Conservation (phyloP, 2,329 filamentous ascomycete species). For the Calonectria multiphialidica region DNA sequence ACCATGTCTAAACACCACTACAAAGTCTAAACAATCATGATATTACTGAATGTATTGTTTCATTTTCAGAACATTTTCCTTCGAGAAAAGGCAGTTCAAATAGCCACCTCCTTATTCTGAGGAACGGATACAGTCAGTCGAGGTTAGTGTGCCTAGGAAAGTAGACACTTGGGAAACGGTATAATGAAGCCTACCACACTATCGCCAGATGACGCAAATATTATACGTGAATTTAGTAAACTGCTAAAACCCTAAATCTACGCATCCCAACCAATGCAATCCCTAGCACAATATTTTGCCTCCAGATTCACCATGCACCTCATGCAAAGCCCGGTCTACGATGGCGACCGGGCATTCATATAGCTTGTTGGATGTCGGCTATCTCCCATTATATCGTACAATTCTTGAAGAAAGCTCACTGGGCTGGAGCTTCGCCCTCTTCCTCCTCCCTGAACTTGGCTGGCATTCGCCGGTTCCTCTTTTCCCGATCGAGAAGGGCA, state of each 20-base stretch:
- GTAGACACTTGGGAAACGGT: neutral
- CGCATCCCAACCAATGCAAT: conserved; percentile 8
- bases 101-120: no score
- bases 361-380: neutral
- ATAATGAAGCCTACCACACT: neutral
- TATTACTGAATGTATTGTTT: no score
- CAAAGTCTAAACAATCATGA: no score
- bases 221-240: conserved; percentile 8
- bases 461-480: conserved; percentile 49
- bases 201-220: neutral
- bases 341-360: neutral
- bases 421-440: conserved; percentile 27
- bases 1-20: no score
- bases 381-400: conserved; percentile 18
- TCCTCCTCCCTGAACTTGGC: conserved; percentile 53
- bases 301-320: conserved; percentile 16
- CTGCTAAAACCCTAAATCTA: neutral
- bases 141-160: neutral
- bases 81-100: no score
- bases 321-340: neutral
- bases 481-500: conserved; percentile 39
- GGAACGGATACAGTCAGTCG: no score
- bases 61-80: no score
- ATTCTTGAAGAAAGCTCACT: conserved; percentile 15
- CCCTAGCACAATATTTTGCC: conserved; percentile 1